Conservation (phyloP, 768 basidiomycete genomes). For the Trametes coccinea region DNA sequence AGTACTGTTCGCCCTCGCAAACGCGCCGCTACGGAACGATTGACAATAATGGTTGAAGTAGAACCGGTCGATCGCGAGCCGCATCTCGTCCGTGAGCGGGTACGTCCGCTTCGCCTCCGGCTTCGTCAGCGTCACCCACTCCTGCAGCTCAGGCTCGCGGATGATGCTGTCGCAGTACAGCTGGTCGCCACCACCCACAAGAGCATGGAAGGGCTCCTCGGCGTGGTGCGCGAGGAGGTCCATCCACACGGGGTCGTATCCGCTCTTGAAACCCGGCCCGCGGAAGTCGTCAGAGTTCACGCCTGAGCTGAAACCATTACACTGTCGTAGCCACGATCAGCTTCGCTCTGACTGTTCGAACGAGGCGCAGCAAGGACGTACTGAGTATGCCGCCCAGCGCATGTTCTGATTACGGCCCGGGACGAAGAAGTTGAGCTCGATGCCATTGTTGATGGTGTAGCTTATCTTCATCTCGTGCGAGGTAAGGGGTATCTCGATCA, state of each 20-base stretch:
- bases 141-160: conserved; percentile 85
- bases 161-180: conserved; percentile 83
- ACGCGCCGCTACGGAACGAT: conserved; percentile 83
- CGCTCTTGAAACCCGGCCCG: conserved; percentile 75
- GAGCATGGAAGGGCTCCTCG: conserved; percentile 79
- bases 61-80: conserved; percentile 77
- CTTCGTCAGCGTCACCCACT: conserved; percentile 71
- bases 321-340: conserved; percentile 42
- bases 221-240: conserved; percentile 87
- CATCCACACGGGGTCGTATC: conserved; percentile 91
- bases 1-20: conserved; percentile 85
- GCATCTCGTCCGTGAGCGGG: conserved; percentile 71
- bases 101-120: conserved; percentile 57
- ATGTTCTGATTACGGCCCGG: conserved; percentile 82
- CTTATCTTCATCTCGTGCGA: conserved; percentile 70
- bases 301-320: conserved; percentile 87
- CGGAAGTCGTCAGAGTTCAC: conserved; percentile 87
- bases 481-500: conserved; percentile 76
- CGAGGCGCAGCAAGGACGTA: conserved; percentile 35
- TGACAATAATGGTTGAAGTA: conserved; percentile 92
- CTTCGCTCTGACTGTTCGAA: too few species aligned
- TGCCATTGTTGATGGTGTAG: conserved; percentile 83
- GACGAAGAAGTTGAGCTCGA: conserved; percentile 77
- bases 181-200: conserved; percentile 94
- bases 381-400: conserved; percentile 88